Conservation (phyloP, 148 eudicot species). For the Silene conica region DNA sequence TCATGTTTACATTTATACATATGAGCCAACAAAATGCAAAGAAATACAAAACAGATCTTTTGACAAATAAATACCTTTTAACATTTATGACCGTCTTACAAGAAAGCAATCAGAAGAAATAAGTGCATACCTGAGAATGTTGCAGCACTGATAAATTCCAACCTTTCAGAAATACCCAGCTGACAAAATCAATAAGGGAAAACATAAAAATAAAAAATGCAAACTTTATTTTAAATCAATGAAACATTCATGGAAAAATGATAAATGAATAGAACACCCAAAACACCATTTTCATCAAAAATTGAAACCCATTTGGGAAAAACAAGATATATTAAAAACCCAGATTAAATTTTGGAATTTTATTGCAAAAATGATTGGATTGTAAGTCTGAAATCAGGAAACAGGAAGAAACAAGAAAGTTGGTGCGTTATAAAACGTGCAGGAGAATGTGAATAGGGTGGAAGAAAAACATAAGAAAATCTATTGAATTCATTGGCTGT, state of each 20-base stretch:
- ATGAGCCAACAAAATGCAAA: no score
- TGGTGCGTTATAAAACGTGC: neutral
- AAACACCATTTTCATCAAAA: constrained; percentile 1
- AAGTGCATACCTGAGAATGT: constrained; percentile 4
- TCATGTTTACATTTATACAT: no score
- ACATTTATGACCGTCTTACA: neutral
- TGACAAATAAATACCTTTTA: neutral
- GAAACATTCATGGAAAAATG: neutral
- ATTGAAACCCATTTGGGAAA: constrained; percentile 15
- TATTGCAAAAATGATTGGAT: neutral
- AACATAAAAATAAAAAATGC: no score
- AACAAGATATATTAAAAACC: constrained; percentile 17
- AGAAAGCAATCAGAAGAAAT: neutral
- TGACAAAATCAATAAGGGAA: neutral
- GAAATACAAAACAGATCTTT: no score
- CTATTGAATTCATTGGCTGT: neutral
- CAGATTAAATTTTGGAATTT: constrained; percentile 18
- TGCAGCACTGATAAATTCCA: neutral
- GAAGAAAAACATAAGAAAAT: neutral
- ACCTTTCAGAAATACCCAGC: neutral
- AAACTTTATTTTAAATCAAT: neutral
- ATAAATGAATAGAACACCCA: neutral
- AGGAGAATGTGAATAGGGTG: neutral
- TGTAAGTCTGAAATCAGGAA: neutral
- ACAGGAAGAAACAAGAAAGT: neutral